Conservation (phyloP, 202 grass and related monocot species). For the Panicum virgatum region DNA sequence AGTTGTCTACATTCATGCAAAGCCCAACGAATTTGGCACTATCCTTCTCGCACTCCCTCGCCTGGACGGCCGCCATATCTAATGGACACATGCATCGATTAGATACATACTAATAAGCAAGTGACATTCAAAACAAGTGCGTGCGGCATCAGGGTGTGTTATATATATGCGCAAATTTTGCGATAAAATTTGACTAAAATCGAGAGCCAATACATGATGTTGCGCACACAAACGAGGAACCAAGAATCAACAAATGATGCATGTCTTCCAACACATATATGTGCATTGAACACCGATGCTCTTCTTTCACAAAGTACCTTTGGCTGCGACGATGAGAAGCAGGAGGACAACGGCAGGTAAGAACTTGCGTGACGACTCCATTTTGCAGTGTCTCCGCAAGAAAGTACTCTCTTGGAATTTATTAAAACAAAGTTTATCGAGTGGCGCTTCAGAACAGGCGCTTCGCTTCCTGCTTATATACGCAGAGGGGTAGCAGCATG, state of each 20-base stretch:
- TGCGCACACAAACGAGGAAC: too few relatives aligned
- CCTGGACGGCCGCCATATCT: conserved; percentile 24
- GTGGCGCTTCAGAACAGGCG: background rate
- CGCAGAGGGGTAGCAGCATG: background rate
- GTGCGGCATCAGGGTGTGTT: background rate
- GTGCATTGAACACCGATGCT: background rate
- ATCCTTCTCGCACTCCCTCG: conserved; percentile 38
- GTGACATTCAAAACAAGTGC: background rate
- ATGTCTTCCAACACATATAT: background rate
- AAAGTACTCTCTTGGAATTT: background rate
- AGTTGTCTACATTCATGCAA: conserved; percentile 43
- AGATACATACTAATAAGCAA: background rate
- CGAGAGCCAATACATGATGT: too few relatives aligned
- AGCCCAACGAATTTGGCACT: conserved; percentile 48
- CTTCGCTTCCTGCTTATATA: background rate
- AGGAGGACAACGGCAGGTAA: background rate
- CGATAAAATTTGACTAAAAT: too few relatives aligned
- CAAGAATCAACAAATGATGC: background rate
- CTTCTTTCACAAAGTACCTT: background rate
- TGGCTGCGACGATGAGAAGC: background rate
- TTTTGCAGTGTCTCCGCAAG: background rate
- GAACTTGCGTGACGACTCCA: conserved; percentile 29
- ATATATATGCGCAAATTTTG: too few relatives aligned
- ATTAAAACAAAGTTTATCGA: background rate
- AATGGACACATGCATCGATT: background rate